A percentile compares a stretch with the other conserved stretches of the same genome.
phyloP scores from a whole-genome alignment of 305 asterid species.

The Ajuga reptans region DNA sequence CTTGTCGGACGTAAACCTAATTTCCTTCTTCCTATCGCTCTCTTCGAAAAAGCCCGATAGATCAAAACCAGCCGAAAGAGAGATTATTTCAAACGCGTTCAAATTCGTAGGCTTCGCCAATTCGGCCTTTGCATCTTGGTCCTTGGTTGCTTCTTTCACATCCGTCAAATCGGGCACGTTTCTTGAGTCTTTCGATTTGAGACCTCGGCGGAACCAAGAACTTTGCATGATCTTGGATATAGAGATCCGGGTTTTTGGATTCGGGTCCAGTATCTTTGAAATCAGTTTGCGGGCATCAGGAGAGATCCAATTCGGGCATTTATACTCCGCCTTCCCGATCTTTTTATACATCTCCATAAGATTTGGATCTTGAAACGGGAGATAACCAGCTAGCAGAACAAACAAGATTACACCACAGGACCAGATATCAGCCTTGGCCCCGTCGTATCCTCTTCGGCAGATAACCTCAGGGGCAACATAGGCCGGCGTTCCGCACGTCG shows the following conservation, averaged over 20 bases:
- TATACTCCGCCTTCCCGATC: conserved; percentile 58
- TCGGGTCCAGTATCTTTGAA: conserved; percentile 54
- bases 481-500: conserved; percentile 71
- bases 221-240: conserved; percentile 52
- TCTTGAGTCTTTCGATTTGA: conserved; percentile 18
- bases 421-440: conserved; percentile 65
- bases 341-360: conserved; percentile 65
- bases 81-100: conserved; percentile 70
- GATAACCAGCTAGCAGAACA: conserved; percentile 50
- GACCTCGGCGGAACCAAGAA: conserved; percentile 51
- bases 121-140: conserved; percentile 29
- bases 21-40: conserved; percentile 35
- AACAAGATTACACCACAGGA: conserved; percentile 67
- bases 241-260: conserved; percentile 52
- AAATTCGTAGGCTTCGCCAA: conserved; percentile 32
- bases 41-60: conserved; percentile 58
- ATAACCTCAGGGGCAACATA: conserved; percentile 79
- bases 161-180: background rate
- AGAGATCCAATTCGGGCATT: conserved; percentile 50
- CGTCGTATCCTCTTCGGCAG: conserved; percentile 57
- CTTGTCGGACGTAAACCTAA: conserved; percentile 44
- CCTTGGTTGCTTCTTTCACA: conserved; percentile 15
- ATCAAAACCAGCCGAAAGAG: conserved; percentile 62
- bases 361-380: conserved; percentile 61
- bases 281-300: conserved; percentile 49